phyloP scores from a whole-genome alignment of 108 stramenopile genomes.

The Parmales sp. region DNA sequence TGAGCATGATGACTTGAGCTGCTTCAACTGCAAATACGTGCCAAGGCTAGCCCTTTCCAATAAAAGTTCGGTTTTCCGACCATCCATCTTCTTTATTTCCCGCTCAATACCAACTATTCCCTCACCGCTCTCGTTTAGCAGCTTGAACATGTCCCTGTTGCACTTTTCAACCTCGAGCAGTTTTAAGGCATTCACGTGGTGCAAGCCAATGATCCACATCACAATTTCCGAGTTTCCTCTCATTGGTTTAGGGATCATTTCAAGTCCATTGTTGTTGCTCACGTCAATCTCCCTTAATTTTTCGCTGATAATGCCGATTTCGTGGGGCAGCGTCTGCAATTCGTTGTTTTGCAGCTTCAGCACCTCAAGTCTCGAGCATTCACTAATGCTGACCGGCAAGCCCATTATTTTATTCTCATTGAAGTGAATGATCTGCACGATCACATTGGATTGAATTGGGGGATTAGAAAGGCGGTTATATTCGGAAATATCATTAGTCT shows the following conservation, averaged over 20 bases:
- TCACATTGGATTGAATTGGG: background rate
- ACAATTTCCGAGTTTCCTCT: conserved; percentile 2
- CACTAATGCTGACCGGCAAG: background rate
- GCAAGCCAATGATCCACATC: background rate
- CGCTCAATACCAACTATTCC: background rate
- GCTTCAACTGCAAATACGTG: background rate
- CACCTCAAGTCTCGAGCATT: background rate
- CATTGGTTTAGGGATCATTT: conserved; percentile 12
- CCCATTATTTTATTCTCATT: conserved; percentile 12
- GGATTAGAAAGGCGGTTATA: too few relatives aligned
- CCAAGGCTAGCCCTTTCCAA: background rate
- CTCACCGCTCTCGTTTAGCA: background rate
- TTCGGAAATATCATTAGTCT: too few relatives aligned
- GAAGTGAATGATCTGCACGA: background rate
- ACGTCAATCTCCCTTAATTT: conserved; percentile 7
- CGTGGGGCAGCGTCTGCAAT: background rate
- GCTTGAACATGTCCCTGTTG: conserved; percentile 9
- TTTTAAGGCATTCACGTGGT: background rate
- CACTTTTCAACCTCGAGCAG: background rate
- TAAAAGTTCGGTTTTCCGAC: background rate
- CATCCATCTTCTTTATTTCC: background rate
- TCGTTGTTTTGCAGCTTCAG: background rate
- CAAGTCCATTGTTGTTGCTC: background rate
- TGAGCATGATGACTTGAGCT: background rate
- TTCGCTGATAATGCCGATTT: background rate